These are phyloP conservation scores for Colletotrichum ledebouriae DNA, from an alignment of 2,329 filamentous ascomycete genomes.

Conservation along the genomic window DNA sequence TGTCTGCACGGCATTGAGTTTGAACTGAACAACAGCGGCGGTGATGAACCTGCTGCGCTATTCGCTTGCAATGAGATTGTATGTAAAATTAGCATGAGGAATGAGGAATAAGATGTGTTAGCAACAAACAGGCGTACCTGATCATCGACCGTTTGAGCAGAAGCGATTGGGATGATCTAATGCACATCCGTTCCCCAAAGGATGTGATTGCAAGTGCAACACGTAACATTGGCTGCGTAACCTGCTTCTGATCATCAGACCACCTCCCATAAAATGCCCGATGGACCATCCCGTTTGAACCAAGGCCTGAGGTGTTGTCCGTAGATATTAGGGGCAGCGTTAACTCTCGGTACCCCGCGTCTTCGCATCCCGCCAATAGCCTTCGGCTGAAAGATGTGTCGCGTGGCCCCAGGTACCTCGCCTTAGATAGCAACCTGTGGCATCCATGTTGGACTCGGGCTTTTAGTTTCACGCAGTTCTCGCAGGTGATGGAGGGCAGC, in stretches of 20 bases:
- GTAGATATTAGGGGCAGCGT: constrained; percentile 13
- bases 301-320: too few relatives aligned
- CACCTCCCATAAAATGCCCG: neutral
- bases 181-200: neutral
- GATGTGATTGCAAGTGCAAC: neutral
- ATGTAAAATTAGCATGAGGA: constrained; percentile 39
- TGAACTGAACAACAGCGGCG: neutral
- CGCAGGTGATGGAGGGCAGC: constrained; percentile 5
- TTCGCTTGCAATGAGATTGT: constrained; percentile 36
- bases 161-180: neutral
- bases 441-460: constrained; percentile 29
- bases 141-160: neutral
- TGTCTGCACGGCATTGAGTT: neutral
- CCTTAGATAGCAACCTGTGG: neutral
- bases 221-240: neutral
- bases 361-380: constrained; percentile 18
- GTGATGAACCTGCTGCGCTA: neutral
- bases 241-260: neutral
- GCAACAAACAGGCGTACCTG: neutral
- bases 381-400: constrained; percentile 9
- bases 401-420: neutral
- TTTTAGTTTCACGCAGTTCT: constrained; percentile 4
- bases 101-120: constrained; percentile 25
- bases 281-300: neutral
- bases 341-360: constrained; percentile 39